Conservation (phyloP, 768 basidiomycete genomes). For the Mrakia blollopis region DNA sequence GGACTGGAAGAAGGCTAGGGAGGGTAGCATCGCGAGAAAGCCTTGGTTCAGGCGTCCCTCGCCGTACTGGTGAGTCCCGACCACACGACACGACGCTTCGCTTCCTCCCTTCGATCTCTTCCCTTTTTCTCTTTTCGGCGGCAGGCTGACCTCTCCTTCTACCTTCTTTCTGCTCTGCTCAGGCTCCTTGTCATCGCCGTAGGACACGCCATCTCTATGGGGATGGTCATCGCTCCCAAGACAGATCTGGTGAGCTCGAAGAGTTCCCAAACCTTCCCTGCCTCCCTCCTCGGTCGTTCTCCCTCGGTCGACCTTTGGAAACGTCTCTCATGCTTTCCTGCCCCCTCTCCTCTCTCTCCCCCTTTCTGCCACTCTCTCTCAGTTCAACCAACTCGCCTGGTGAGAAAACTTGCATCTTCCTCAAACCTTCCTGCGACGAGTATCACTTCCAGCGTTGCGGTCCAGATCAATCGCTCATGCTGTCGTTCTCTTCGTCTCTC, state of each 20-base stretch:
- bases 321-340: no score
- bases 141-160: background rate
- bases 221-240: conserved; percentile 28
- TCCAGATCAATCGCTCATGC: no score
- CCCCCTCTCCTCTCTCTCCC: no score
- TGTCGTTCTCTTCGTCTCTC: no score
- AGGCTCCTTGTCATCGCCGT: conserved; percentile 10
- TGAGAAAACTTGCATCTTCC: no score
- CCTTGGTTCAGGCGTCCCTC: background rate
- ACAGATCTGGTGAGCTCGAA: conserved; percentile 4
- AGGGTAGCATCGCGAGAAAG: background rate
- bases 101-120: background rate
- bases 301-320: no score
- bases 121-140: background rate
- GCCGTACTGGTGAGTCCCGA: background rate
- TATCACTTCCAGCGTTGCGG: no score
- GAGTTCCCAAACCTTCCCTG: no score
- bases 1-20: conserved; percentile 4
- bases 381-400: conserved; percentile 16
- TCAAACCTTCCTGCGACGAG: no score
- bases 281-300: no score
- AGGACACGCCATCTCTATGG: conserved; percentile 22
- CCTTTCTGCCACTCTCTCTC: no score
- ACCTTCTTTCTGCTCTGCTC: background rate
- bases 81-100: background rate